A percentile compares a stretch with the other conserved stretches of the same genome.
These are phyloP conservation scores for Populus ilicifolia DNA, from an alignment of 345 rosid genomes.

Conservation along the genomic window DNA sequence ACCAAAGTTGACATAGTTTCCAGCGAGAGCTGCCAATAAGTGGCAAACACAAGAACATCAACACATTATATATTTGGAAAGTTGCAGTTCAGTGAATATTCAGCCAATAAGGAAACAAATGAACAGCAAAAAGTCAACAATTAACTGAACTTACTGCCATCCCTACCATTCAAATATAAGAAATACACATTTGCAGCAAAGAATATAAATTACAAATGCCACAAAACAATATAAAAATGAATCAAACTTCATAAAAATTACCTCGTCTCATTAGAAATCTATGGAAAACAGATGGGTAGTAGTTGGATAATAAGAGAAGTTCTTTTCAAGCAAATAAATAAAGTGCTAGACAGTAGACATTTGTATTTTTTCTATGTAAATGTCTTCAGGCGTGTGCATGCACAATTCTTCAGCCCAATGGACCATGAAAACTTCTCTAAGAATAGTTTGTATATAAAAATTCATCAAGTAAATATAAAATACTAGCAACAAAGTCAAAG, in stretches of 20 bases:
- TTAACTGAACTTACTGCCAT: not conserved
- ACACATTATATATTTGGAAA: not conserved
- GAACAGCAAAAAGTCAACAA: not conserved
- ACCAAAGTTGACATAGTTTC: conserved; percentile 93
- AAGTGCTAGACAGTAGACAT: not conserved
- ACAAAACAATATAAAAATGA: not conserved
- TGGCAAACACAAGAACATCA: conserved; percentile 10
- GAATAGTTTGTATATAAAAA: not conserved
- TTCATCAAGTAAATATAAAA: not conserved
- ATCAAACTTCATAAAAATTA: not conserved
- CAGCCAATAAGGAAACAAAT: not conserved
- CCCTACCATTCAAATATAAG: not conserved
- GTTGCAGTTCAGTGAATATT: not conserved
- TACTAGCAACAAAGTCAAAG: not conserved
- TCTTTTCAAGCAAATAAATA: not conserved
- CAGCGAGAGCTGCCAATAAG: conserved; percentile 73
- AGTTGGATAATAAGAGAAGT: not conserved
- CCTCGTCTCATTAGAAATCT: not conserved
- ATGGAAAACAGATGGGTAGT: not conserved
- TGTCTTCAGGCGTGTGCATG: not conserved
- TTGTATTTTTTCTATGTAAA: not conserved
- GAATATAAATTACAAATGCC: not conserved
- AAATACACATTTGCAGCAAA: not conserved
- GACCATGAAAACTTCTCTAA: not conserved
- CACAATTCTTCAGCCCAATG: not conserved